phyloP scores from a whole-genome alignment of 106 monocot species.

The Dendrobium chrysotoxum region DNA sequence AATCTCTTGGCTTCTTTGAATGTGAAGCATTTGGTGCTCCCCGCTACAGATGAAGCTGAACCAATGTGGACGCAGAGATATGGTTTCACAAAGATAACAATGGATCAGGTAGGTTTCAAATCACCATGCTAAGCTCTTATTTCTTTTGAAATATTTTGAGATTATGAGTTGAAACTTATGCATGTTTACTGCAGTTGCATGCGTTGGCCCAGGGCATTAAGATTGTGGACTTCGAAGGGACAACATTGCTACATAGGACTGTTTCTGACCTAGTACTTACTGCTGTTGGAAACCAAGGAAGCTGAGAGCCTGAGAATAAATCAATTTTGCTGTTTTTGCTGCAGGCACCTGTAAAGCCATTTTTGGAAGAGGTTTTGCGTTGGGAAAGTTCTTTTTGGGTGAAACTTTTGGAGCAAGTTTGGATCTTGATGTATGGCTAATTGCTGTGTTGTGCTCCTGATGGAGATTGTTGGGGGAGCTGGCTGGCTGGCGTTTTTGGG shows the following conservation, averaged over 20 bases:
- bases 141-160: neutral
- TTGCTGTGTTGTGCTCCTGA: too few relatives aligned
- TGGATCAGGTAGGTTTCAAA: slow-evolving; percentile 31
- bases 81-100: slow-evolving; percentile 60
- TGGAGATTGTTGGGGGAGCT: too few relatives aligned
- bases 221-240: slow-evolving; percentile 11
- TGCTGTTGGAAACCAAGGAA: neutral
- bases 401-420: neutral
- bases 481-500: neutral
- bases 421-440: too few relatives aligned
- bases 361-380: too few relatives aligned
- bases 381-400: neutral
- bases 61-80: slow-evolving; percentile 73
- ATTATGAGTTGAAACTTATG: neutral
- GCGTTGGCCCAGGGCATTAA: neutral
- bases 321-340: neutral
- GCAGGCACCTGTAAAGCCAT: neutral
- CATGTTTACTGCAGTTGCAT: neutral
- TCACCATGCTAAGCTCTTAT: neutral
- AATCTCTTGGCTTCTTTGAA: slow-evolving; percentile 39
- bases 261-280: neutral
- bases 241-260: neutral
- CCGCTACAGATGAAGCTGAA: slow-evolving; percentile 69
- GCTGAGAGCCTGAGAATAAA: neutral
- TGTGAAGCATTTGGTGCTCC: slow-evolving; percentile 72